These are phyloP conservation scores for Aspergillus sp. DNA, from an alignment of 2,329 filamentous ascomycete species.

Conservation along the genomic window DNA sequence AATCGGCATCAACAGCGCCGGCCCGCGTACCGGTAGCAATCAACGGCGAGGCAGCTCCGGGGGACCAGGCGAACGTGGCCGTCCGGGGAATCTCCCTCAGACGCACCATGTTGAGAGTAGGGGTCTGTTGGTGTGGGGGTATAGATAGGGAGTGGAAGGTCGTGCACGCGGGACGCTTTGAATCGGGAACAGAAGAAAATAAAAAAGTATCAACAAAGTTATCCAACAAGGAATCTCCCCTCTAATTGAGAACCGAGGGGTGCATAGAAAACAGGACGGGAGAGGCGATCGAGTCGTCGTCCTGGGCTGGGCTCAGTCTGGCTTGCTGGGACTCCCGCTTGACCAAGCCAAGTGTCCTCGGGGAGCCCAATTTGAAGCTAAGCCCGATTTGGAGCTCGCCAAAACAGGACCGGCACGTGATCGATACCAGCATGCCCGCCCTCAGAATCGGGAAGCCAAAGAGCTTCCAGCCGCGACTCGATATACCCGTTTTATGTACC, in stretches of 20 bases:
- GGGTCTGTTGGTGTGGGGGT: conserved; percentile 17
- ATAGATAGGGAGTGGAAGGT: conserved; percentile 16
- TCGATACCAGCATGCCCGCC: conserved; percentile 33
- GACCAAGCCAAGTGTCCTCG: conserved; percentile 46
- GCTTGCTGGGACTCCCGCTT: conserved; percentile 8
- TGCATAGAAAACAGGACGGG: conserved; percentile 18
- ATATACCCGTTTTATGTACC: not conserved
- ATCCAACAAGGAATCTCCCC: conserved; percentile 23
- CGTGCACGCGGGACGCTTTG: conserved; percentile 12
- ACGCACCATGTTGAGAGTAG: conserved; percentile 72
- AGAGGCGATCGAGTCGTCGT: conserved; percentile 25
- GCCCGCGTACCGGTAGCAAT: conserved; percentile 92
- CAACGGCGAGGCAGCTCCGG: conserved; percentile 73
- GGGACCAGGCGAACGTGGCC: conserved; percentile 96
- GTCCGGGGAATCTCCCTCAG: conserved; percentile 95
- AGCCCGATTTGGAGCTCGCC: conserved; percentile 31
- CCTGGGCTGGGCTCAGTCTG: conserved; percentile 6
- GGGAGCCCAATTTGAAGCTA: conserved; percentile 26
- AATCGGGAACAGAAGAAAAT: conserved; percentile 11
- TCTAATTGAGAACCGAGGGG: conserved; percentile 30
- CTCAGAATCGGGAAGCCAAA: not conserved
- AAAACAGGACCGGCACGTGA: conserved; percentile 31
- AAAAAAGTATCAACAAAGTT: conserved; percentile 4
- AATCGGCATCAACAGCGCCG: conserved; percentile 93
- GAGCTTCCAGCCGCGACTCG: not conserved